Evolutionary conservation across 768 basidiomycete genomes (phyloP), one percentile per base, ranked within the genome.

Genomic region (Rhizopogon roseolus): DNA sequence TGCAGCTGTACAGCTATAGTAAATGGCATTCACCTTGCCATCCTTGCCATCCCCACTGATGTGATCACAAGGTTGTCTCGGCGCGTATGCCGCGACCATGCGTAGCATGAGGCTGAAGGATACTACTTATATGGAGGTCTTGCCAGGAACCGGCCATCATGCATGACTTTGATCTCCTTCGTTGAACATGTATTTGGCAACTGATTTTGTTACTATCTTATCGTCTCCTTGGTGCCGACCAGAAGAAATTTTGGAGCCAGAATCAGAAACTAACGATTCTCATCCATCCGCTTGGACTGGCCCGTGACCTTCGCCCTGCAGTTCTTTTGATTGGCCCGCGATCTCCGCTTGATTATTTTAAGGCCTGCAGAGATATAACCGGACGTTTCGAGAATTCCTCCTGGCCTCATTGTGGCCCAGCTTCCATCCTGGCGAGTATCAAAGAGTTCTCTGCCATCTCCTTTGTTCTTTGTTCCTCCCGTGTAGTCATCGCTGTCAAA

Each of bases 91-190:
- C 3, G 28, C 29, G 13, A 34, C 7, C 32, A 8, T 9, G 13
- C 45, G 19, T 28, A 6, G 43, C n/a, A 28, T 25, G 41, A 42
- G 25, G 25, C 22, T 41, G 41, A 11, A 19, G 9, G 42, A 27
- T 43, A 27, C n/a, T 10, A 29, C 29, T 17, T 19, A 32, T 45
- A 19, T 17, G 44, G 29, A 17, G 1, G 13, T 14, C 32, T 36
- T 36, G 17, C 3, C 14, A 46, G 45, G 45, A 46, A 34, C 19
- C 34, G 29, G 17, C 19, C 41, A 17, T 34, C 54, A 55, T 54
- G 55, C 36, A 43, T 53, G 63, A 57, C 1, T 37, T 9, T 37
- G 19, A 49, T 49, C 52, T 11, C 63, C 57, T 43, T 50, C 22
- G 22, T 22, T 22, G 22, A 22, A 3, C 3, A 1, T 22, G 22